Evolutionary conservation across 2,329 filamentous ascomycete genomes (phyloP), one percentile per base, ranked within the genome.

Genomic region (Clonostachys solani): DNA sequence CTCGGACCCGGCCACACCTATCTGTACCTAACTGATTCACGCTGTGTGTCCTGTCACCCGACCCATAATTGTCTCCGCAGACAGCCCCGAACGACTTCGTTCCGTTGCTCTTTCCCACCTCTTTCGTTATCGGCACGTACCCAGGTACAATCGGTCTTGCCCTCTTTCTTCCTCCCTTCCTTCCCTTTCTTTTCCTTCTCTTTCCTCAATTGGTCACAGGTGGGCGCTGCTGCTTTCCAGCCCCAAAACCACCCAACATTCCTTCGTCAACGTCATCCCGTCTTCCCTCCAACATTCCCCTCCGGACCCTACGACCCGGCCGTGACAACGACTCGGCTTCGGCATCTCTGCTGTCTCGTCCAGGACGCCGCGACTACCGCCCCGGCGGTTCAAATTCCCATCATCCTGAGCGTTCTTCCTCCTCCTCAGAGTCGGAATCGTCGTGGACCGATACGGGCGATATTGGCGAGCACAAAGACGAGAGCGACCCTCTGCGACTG

Each of bases 381-480:
- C 78, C 74, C 59, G 54, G 56, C 54, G 61, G 61, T 58, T 67
- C 71, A 62, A 64, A 66, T 54, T 62, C 65, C 55, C 81, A 68
- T 61, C 66, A 70, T 56, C 65, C 65, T 63, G 78, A 74, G 56
- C 49, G 47, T 48, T 81, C 79, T 46, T 68, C 62, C 56, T 68
- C 65, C 55, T 68, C 69, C 60, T 78, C 77, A 60, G 76, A 75
- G 60, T 88, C 89, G 67, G 72, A 74, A 52, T 89, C 85, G 49
- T 83, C 88, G 58, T 96, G 90, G 91, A 92, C 89, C 63, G 91
- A 96, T 68, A 96, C 92, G 41, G 92, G 91, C 62, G 94, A 97
- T 69, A 82, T 97, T 60, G 90, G 89, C 61, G 92, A 96, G 73
- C 92, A 95, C 77, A 78, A 92, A 58, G 87, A 82, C 60, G 86